Evolutionary conservation across 2,329 filamentous ascomycete genomes (phyloP).

Genomic region (Colletotrichum noveboracense): DNA sequence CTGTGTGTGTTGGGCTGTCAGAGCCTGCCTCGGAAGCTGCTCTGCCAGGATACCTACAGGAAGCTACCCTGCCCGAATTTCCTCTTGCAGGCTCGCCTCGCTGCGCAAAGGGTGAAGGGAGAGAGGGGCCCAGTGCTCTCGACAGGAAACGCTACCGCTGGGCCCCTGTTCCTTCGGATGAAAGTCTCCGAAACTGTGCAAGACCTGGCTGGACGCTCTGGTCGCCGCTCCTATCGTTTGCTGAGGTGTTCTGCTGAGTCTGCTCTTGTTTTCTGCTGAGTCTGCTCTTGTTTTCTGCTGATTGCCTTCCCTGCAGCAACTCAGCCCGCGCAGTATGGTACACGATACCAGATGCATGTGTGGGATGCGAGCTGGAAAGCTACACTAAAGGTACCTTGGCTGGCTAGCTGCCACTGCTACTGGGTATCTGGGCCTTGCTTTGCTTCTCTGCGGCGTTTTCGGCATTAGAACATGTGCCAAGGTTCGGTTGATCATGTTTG

Average conservation of each 20-base stretch:
- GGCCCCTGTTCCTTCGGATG: slow-evolving; percentile 2
- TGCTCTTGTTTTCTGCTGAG: background rate
- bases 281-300: background rate
- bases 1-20: background rate
- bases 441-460: background rate
- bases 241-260: background rate
- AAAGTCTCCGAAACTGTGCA: slow-evolving; percentile 6
- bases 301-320: background rate
- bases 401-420: background rate
- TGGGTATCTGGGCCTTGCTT: background rate
- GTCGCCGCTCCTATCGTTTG: background rate
- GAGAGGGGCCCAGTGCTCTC: background rate
- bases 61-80: background rate
- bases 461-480: background rate
- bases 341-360: background rate
- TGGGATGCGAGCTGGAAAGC: background rate
- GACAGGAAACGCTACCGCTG: background rate
- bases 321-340: background rate
- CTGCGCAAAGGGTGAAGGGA: background rate
- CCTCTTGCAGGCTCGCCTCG: background rate
- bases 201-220: background rate
- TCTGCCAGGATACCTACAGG: background rate
- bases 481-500: background rate
- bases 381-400: background rate
- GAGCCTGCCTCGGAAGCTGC: background rate